Evolutionary conservation across 208 protist species (phyloP).

Genomic region (Histomonas meleagridis): DNA sequence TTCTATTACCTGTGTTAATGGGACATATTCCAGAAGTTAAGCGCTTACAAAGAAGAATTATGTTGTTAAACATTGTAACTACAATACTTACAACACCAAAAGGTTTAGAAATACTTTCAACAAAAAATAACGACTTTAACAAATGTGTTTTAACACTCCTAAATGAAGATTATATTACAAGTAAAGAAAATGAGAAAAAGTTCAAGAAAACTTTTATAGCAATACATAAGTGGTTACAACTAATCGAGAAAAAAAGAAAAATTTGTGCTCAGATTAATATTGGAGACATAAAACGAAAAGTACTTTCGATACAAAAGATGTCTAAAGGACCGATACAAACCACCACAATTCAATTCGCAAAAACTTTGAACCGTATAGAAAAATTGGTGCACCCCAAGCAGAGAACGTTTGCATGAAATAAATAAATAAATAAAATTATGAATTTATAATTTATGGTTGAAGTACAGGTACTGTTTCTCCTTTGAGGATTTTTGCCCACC

Average conservation of each 20-base stretch:
- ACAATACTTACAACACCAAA: neutral
- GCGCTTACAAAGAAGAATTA: neutral
- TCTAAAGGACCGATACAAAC: too few species aligned
- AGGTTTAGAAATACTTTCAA: neutral
- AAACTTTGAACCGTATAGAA: too few species aligned
- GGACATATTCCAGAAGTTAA: neutral
- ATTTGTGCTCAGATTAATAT: neutral
- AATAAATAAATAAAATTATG: too few species aligned
- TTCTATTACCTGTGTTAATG: neutral
- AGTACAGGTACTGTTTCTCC: conserved; percentile 18
- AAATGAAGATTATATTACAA: neutral
- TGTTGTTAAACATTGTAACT: neutral
- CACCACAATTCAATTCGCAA: too few species aligned
- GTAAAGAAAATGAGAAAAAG: neutral
- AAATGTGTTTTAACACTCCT: neutral
- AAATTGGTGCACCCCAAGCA: too few species aligned
- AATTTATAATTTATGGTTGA: neutral
- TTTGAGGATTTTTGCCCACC: conserved; percentile 48
- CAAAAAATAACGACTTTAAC: neutral
- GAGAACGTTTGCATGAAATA: too few species aligned
- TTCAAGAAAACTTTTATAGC: neutral
- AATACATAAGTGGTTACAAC: neutral
- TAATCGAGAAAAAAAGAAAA: neutral
- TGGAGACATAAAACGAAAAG: neutral
- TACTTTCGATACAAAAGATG: neutral